Base-by-base conservation (phyloP, 2,329 filamentous ascomycete species). In the Claviceps pusilla region DNA sequence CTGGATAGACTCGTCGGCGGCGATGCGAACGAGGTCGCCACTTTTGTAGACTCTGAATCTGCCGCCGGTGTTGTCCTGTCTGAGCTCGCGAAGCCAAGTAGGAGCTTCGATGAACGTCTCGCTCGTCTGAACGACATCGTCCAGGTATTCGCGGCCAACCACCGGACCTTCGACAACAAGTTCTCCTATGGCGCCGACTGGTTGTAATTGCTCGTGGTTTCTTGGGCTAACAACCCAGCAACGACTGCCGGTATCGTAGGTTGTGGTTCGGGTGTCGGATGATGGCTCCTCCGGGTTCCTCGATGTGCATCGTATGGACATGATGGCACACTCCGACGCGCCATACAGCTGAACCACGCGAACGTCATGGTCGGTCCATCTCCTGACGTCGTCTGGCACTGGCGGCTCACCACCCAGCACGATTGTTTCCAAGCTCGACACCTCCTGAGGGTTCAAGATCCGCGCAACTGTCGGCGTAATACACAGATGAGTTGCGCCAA, bases 401-500 rank as follows among this genome's bases (percentile, higher is more conserved):
- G 29, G 6, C 9, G 11, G 19, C 29, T 58, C 57, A 7, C 57
- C 57, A 3, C 51, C 53, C 4, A 58, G 49, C 2, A 55, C 46
- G 10, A 58, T 47, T 5, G 47, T 50, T 7, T 47, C 24, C 12
- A 58, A 14, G 4, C 14, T 51, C 1, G 54, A 54, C 1, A 58
- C 48, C 3, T 57, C 47, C 4, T 19, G 28, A 0, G 57, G 54
- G 1, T 50, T 5, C 11, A 55, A 28, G 4, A 57, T 52, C 28
- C 49, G 49, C 29, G 58, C 57, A 24, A 59, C 55, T 1, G 59
- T 57, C 2, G 58, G 56, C 4, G 57, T 61, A 2, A 59, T 51
- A 12, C 41, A 42, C 29, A 55, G 10, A 39, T 55, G 19, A 48
- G 50, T 43, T 33, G 53, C 45, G 42, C 48, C 46, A n/a, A 54